A percentile compares a stretch with the other conserved stretches of the same genome.
phyloP scores from a whole-genome alignment of 139 green algal genomes.

The Haematococcus lacustris region DNA sequence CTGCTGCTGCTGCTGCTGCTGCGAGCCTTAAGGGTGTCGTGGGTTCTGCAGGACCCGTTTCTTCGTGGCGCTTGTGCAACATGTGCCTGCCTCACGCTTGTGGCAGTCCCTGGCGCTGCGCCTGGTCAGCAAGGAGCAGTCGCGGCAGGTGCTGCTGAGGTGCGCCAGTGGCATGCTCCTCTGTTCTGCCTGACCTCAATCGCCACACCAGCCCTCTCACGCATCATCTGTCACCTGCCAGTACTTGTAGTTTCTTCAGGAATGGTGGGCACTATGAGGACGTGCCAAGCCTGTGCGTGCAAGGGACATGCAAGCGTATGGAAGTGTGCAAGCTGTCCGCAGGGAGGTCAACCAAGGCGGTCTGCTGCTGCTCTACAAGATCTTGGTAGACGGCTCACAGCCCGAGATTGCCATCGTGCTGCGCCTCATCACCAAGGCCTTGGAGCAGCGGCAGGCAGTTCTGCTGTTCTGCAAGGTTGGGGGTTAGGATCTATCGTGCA shows the following conservation, averaged over 20 bases:
- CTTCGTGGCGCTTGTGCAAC: neutral
- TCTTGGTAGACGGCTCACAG: conserved; percentile 24
- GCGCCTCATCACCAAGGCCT: neutral
- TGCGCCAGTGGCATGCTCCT: too few species aligned
- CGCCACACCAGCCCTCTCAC: too few species aligned
- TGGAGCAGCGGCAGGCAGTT: conserved; percentile 11
- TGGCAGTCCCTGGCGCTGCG: neutral
- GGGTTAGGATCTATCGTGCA: neutral
- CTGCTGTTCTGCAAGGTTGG: conserved; percentile 68
- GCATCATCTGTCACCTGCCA: neutral
- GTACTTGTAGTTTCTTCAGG: neutral
- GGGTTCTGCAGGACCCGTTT: too few species aligned
- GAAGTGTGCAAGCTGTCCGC: neutral
- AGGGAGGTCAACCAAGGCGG: conserved; percentile 34
- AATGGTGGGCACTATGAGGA: neutral
- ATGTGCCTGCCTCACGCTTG: neutral
- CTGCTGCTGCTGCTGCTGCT: neutral
- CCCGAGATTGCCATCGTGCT: conserved; percentile 16
- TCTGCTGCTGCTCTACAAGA: conserved; percentile 31
- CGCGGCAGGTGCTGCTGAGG: neutral
- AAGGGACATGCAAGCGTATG: neutral
- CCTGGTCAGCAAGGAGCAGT: too few species aligned
- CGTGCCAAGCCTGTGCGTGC: too few species aligned
- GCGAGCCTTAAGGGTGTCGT: neutral
- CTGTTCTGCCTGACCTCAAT: too few species aligned